phyloP scores from a whole-genome alignment of 768 basidiomycete genomes.

The Jaapia argillacea region DNA sequence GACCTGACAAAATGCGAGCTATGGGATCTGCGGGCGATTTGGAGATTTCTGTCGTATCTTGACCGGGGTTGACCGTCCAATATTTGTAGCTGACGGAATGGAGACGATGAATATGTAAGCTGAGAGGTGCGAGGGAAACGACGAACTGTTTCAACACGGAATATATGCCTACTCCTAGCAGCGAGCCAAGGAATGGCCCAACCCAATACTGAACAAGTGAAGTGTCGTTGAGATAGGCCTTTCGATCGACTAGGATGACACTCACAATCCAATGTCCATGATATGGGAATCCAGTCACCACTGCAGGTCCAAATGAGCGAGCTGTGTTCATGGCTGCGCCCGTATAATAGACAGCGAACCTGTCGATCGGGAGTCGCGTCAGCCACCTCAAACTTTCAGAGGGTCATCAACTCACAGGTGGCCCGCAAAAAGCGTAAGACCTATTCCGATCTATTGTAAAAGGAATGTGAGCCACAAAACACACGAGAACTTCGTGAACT shows the following conservation, averaged over 20 bases:
- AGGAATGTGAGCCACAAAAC: conserved; percentile 2
- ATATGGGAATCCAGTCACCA: conserved; percentile 46
- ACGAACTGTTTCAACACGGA: conserved; percentile 41
- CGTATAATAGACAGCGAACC: conserved; percentile 52
- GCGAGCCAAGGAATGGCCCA: conserved; percentile 56
- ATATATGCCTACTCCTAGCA: conserved; percentile 52
- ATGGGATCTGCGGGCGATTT: conserved; percentile 34
- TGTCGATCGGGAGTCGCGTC: conserved; percentile 11
- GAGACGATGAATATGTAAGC: background rate
- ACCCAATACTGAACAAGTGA: conserved; percentile 46
- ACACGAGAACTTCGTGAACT: conserved; percentile 5
- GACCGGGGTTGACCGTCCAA: conserved; percentile 42
- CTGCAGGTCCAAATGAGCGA: conserved; percentile 61
- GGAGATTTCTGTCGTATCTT: conserved; percentile 30
- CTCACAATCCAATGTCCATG: conserved; percentile 53
- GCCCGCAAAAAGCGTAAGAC: conserved; percentile 52
- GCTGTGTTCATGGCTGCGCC: conserved; percentile 64
- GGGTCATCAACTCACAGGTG: conserved; percentile 35
- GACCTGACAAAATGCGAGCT: no score
- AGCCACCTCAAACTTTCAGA: background rate
- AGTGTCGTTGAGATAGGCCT: background rate
- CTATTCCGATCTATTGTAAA: conserved; percentile 48
- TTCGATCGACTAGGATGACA: no score
- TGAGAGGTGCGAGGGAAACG: background rate
- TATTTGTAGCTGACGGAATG: conserved; percentile 30